Conservation (phyloP, 83 land plant genomes). For the Thuja plicata region DNA sequence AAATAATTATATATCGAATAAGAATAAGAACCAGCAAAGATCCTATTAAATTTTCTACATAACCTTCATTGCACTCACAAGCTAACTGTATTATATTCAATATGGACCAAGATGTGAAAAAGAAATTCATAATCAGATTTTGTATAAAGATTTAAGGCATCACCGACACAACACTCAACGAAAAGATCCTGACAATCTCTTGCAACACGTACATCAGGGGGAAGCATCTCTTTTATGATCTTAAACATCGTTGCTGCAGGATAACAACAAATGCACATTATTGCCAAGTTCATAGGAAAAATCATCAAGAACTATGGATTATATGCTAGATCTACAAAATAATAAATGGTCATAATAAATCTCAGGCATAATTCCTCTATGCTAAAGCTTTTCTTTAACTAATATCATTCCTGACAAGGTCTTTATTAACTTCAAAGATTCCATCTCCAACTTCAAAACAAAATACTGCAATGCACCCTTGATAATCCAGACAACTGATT, state of each 20-base stretch:
- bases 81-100: not conserved
- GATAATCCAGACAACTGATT: not conserved
- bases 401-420: not conserved
- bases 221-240: constrained; percentile 98
- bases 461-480: not conserved
- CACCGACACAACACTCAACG: constrained; percentile 99
- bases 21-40: not conserved
- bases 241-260: constrained; percentile 95
- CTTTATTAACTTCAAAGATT: not conserved
- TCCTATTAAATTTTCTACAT: not conserved
- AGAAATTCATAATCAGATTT: not conserved
- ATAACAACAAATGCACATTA: not conserved
- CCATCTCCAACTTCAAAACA: not conserved
- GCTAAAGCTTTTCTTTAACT: not conserved
- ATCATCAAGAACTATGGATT: not conserved
- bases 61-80: not conserved
- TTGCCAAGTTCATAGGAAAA: not conserved
- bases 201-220: constrained; percentile 97
- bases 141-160: constrained; percentile 1
- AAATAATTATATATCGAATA: not conserved
- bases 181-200: constrained; percentile 96
- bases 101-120: not conserved
- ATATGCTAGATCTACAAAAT: not conserved
- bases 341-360: not conserved
- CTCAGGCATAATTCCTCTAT: not conserved